phyloP scores from a whole-genome alignment of 352 stramenopile species.

The Phytopythium chamaehyphon region DNA sequence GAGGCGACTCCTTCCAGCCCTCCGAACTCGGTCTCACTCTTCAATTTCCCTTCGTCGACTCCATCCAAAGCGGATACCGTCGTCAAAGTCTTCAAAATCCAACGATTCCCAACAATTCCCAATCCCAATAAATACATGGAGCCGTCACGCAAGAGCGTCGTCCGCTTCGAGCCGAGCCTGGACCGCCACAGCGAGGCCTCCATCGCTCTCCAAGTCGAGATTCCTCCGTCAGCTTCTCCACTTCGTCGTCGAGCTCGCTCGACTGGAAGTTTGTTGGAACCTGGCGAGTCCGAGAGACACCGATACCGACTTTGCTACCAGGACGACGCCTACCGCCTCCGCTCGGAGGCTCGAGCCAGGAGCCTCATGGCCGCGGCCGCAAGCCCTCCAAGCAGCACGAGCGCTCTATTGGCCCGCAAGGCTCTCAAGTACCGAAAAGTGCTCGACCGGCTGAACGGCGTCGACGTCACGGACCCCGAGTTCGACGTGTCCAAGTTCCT shows the following conservation, averaged over 20 bases:
- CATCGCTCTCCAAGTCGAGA: not conserved
- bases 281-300: conserved; percentile 7
- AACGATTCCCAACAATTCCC: too few species aligned
- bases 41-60: too few species aligned
- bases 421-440: conserved; percentile 58
- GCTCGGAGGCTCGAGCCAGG: conserved; percentile 22
- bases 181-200: conserved; percentile 1
- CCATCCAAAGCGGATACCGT: too few species aligned
- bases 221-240: not conserved
- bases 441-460: conserved; percentile 30
- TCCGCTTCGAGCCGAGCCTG: not conserved
- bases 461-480: conserved; percentile 42
- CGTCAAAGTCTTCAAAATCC: too few species aligned
- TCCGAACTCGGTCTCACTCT: too few species aligned
- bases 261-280: not conserved
- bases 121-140: not conserved
- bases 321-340: conserved; percentile 35
- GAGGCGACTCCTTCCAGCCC: too few species aligned
- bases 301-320: conserved; percentile 36
- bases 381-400: conserved; percentile 24
- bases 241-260: conserved; percentile 4
- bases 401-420: conserved; percentile 39
- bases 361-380: conserved; percentile 28
- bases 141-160: not conserved
- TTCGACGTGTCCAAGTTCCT: conserved; percentile 55